Evolutionary conservation across 495 filamentous ascomycete genomes (phyloP).

Genomic region (Penicillium malachiteum): DNA sequence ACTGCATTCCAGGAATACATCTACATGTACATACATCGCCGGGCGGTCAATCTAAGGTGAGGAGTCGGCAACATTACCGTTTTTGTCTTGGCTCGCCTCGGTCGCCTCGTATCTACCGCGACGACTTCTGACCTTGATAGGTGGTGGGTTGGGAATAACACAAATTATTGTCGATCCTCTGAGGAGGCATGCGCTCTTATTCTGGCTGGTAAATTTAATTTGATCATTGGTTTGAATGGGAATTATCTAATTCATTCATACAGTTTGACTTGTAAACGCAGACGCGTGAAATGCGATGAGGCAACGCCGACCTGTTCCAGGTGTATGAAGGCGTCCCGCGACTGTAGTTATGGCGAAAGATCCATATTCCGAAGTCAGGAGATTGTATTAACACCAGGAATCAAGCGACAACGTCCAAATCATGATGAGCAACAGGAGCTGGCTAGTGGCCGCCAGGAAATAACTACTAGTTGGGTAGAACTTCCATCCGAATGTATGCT

Average conservation of each 20-base stretch:
- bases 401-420: not conserved
- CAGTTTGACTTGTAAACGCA: slow-evolving; percentile 26
- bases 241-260: not conserved
- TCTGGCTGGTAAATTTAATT: slow-evolving; percentile 8
- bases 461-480: slow-evolving; percentile 5
- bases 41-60: not conserved
- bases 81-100: not conserved
- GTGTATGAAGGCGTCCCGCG: slow-evolving; percentile 15
- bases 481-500: not conserved
- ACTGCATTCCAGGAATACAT: too few species aligned
- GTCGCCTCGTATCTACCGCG: not conserved
- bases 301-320: slow-evolving; percentile 14
- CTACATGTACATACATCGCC: too few species aligned
- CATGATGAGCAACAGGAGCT: not conserved
- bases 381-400: not conserved
- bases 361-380: slow-evolving; percentile 12
- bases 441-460: not conserved
- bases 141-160: not conserved
- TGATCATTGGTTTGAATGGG: not conserved
- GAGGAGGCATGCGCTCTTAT: slow-evolving; percentile 11
- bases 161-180: not conserved
- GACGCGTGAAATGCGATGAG: slow-evolving; percentile 32
- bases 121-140: not conserved
- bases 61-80: not conserved
- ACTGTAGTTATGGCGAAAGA: slow-evolving; percentile 10